These are phyloP conservation scores for Amanita exitialis DNA, from an alignment of 768 basidiomycete species.

Conservation along the genomic window DNA sequence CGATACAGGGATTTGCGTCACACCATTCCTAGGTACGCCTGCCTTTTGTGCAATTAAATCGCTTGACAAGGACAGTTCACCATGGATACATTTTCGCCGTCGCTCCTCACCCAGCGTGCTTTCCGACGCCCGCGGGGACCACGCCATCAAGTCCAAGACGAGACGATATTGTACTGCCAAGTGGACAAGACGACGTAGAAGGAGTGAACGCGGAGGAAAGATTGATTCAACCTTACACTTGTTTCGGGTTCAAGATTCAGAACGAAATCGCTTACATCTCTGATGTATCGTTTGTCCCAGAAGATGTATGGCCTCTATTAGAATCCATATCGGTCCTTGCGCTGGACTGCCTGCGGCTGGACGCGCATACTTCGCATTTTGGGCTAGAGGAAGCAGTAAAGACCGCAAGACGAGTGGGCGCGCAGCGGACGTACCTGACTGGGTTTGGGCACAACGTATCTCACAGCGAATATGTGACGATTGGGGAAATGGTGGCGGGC, in stretches of 20 bases:
- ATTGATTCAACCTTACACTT: conserved; percentile 46
- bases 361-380: conserved; percentile 68
- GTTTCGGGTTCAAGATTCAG: conserved; percentile 62
- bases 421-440: conserved; percentile 56
- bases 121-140: conserved; percentile 28
- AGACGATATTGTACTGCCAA: conserved; percentile 19
- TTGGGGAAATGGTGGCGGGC: conserved; percentile 43
- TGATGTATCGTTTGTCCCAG: conserved; percentile 76
- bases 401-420: conserved; percentile 45
- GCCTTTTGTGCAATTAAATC: neutral
- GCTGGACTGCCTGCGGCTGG: conserved; percentile 66
- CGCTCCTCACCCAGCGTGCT: conserved; percentile 24
- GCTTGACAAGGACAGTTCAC: conserved; percentile 36
- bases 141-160: conserved; percentile 25
- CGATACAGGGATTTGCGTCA: conserved; percentile 50
- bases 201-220: conserved; percentile 4
- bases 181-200: conserved; percentile 7
- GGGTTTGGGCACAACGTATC: conserved; percentile 72
- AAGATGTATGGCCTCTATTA: conserved; percentile 53
- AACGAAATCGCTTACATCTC: conserved; percentile 67
- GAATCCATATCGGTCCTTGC: conserved; percentile 46
- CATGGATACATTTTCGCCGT: conserved; percentile 59
- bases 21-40: conserved; percentile 53
- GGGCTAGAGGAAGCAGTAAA: conserved; percentile 56
- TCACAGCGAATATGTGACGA: conserved; percentile 68